Percentiles rank a stretch among this genome's conserved stretches.
These are phyloP conservation scores for Prunus dulcis DNA, from an alignment of 306 rosid species.

Conservation along the genomic window DNA sequence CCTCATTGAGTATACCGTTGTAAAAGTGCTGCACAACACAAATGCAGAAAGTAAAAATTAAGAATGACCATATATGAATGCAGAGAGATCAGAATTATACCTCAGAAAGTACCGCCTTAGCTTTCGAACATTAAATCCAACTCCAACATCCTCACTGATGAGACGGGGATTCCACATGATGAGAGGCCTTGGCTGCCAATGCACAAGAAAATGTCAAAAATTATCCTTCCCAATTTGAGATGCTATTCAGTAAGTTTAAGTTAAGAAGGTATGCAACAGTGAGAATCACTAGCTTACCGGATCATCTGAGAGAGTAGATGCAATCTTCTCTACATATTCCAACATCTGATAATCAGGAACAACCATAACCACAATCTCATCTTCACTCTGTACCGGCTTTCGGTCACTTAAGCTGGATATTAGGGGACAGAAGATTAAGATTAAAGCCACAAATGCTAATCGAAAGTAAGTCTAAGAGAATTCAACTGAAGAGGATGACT, in stretches of 20 bases:
- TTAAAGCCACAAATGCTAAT: neutral
- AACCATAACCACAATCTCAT: conserved; percentile 91
- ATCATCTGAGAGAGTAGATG: conserved; percentile 75
- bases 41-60: neutral
- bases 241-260: neutral
- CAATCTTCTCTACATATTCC: conserved; percentile 78
- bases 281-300: conserved; percentile 44
- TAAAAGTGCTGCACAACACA: conserved; percentile 65
- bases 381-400: conserved; percentile 74
- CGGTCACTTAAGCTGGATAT: conserved; percentile 83
- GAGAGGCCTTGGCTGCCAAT: conserved; percentile 83
- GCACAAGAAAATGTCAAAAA: neutral
- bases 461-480: neutral
- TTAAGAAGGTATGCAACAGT: neutral
- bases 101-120: conserved; percentile 83
- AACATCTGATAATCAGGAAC: conserved; percentile 97
- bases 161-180: conserved; percentile 98
- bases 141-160: conserved; percentile 92
- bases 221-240: neutral
- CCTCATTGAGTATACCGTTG: conserved; percentile 82
- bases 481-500: neutral
- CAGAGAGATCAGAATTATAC: conserved; percentile 35
- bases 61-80: neutral
- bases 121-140: conserved; percentile 64
- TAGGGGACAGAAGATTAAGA: conserved; percentile 20